Evolutionary conservation across 768 basidiomycete genomes (phyloP).

Genomic region (Leccinum subgranulosum): DNA sequence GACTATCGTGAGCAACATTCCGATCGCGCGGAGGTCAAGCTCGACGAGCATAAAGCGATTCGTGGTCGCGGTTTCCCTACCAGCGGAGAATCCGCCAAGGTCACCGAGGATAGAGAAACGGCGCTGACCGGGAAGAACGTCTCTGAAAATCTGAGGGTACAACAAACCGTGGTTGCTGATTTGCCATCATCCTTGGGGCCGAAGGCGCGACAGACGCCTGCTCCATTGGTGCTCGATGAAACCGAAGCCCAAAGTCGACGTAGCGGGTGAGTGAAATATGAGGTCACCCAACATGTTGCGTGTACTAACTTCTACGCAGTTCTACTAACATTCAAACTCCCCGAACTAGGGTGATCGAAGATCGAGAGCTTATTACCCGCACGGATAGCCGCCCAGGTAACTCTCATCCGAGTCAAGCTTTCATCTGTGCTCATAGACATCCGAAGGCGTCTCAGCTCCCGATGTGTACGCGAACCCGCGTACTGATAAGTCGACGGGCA

Average conservation of each 20-base stretch:
- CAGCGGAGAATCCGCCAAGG: background rate
- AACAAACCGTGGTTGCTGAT: background rate
- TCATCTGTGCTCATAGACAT: background rate
- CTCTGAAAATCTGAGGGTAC: background rate
- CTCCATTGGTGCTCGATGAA: background rate
- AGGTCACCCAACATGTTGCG: background rate
- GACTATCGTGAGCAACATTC: conserved; percentile 5
- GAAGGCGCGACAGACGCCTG: no score
- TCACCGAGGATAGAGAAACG: background rate
- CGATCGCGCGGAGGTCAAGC: background rate
- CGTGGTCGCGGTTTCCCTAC: background rate
- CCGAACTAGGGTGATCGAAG: background rate
- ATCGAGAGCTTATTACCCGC: background rate
- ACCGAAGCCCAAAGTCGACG: background rate
- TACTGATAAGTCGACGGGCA: background rate
- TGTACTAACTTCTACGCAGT: background rate
- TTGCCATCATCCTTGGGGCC: background rate
- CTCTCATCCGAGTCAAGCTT: background rate
- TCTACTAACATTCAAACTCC: background rate
- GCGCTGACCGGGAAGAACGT: background rate
- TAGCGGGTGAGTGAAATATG: background rate
- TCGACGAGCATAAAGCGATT: background rate
- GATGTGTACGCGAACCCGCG: background rate
- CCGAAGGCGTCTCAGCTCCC: background rate
- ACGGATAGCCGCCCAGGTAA: background rate